Evolutionary conservation across 139 green algal species (phyloP).

Genomic region (Chlamydomonas incerta): DNA sequence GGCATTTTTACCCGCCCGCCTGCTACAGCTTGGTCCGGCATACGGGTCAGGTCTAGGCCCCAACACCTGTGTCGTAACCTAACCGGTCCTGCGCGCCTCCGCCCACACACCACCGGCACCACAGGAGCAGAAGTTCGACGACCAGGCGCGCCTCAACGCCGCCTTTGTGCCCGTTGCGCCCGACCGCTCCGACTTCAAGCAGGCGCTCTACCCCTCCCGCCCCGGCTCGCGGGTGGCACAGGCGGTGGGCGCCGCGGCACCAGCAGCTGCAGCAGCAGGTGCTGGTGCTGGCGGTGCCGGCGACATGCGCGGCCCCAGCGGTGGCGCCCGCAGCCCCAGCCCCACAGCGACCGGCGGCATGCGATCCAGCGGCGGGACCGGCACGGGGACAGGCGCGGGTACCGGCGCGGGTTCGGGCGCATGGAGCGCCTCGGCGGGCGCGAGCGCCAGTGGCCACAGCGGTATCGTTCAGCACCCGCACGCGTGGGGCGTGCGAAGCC

Average conservation of each 20-base stretch:
- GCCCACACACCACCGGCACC: not conserved
- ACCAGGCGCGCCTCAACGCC: not conserved
- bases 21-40: too few species aligned
- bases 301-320: not conserved
- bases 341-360: not conserved
- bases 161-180: not conserved
- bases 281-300: too few species aligned
- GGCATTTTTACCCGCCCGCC: too few species aligned
- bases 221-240: not conserved
- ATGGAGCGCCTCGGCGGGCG: not conserved
- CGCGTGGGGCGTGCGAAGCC: too few species aligned
- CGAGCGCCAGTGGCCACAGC: not conserved
- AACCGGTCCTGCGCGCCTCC: not conserved
- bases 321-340: not conserved
- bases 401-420: too few species aligned
- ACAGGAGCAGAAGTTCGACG: conserved; percentile 28
- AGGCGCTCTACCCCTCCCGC: not conserved
- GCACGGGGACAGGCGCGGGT: too few species aligned
- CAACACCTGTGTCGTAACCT: too few species aligned
- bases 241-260: not conserved
- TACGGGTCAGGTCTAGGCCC: too few species aligned
- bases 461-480: not conserved
- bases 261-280: not conserved
- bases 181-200: not conserved
- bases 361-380: not conserved